Evolutionary conservation across 768 basidiomycete genomes (phyloP).

Genomic region (Gelatoporia subvermispora): DNA sequence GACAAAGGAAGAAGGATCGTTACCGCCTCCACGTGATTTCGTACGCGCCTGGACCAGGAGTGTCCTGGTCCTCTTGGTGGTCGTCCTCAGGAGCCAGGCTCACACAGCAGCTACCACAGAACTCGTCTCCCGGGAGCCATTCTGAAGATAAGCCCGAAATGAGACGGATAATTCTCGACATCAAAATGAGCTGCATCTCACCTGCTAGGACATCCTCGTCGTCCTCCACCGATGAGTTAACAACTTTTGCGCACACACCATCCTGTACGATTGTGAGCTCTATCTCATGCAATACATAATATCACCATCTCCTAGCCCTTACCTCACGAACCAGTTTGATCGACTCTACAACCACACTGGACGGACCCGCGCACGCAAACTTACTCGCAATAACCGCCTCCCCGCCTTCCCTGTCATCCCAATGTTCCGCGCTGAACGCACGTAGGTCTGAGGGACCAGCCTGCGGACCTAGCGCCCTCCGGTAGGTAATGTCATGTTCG

Average conservation of each 20-base stretch:
- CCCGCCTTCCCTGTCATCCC: slow-evolving; percentile 46
- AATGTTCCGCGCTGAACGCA: slow-evolving; percentile 48
- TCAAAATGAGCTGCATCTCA: slow-evolving; percentile 18
- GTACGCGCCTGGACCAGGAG: slow-evolving; percentile 55
- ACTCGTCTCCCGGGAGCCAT: slow-evolving; percentile 60
- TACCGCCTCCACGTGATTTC: slow-evolving; percentile 65
- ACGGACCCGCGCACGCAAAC: slow-evolving; percentile 37
- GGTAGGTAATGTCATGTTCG: slow-evolving; percentile 51
- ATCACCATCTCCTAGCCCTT: slow-evolving; percentile 9
- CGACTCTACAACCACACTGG: slow-evolving; percentile 44
- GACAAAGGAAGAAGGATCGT: slow-evolving; percentile 1
- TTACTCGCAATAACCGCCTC: slow-evolving; percentile 54
- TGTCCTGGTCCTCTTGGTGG: slow-evolving; percentile 24
- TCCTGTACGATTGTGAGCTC: slow-evolving; percentile 28
- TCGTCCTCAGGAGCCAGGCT: slow-evolving; percentile 40
- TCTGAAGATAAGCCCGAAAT: slow-evolving; percentile 44
- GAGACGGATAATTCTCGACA: no score
- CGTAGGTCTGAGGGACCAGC: slow-evolving; percentile 48
- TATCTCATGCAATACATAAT: not conserved
- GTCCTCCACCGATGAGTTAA: slow-evolving; percentile 48
- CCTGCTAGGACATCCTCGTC: slow-evolving; percentile 42
- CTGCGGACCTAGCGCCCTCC: slow-evolving; percentile 35
- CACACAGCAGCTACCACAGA: slow-evolving; percentile 52
- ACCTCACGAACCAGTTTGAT: slow-evolving; percentile 48
- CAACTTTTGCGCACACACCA: slow-evolving; percentile 39